phyloP scores from a whole-genome alignment of 2,329 filamentous ascomycete species.

The Pseudomassariella vexata region DNA sequence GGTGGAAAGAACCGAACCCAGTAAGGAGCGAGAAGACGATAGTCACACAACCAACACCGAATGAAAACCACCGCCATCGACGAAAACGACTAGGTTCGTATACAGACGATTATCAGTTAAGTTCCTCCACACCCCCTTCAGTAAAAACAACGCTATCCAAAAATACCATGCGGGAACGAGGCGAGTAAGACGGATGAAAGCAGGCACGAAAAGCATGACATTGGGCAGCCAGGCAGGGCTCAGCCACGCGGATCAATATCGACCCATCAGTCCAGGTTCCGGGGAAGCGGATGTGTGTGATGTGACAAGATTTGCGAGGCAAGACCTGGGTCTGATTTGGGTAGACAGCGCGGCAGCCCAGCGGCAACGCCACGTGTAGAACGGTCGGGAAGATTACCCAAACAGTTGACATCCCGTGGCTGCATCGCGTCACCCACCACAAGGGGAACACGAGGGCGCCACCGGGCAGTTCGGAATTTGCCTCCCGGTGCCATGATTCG shows the following conservation, averaged over 20 bases:
- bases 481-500: background rate
- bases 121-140: no score
- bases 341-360: background rate
- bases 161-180: background rate
- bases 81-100: no score
- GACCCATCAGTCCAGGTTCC: background rate
- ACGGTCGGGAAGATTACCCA: background rate
- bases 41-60: no score
- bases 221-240: background rate
- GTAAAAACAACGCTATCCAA: no score
- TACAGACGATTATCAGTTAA: no score
- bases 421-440: constrained; percentile 3
- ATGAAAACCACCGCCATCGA: no score
- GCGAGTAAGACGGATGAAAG: background rate
- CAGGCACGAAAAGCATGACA: background rate
- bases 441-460: constrained; percentile 1
- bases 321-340: no score
- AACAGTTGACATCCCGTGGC: constrained; percentile 1
- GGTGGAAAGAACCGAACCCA: no score
- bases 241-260: constrained; percentile 1
- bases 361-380: background rate
- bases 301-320: no score
- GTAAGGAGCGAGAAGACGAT: no score
- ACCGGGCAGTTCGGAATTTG: background rate
- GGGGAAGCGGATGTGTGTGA: no score